Conservation (phyloP, 768 basidiomycete species). For the Kwoniella dejecticola region DNA sequence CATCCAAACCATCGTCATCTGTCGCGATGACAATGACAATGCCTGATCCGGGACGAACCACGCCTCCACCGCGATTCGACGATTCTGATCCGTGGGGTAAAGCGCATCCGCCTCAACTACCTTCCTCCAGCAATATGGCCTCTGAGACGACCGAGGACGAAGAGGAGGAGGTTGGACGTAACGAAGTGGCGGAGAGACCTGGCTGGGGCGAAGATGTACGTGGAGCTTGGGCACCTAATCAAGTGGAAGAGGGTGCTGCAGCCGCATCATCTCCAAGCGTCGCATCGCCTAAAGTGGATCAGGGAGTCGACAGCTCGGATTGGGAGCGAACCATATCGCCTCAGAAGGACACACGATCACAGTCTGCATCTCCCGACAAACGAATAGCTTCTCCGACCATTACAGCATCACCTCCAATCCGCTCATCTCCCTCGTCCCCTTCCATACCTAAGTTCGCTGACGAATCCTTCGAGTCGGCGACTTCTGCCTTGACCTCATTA, state of each 20-base stretch:
- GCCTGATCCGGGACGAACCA: conserved; percentile 1
- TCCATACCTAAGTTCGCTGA: not conserved
- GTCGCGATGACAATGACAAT: not conserved
- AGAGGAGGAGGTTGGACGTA: not conserved
- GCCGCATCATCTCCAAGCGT: too few species aligned
- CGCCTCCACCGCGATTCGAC: conserved; percentile 27
- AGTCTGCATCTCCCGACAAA: not conserved
- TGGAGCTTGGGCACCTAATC: too few species aligned
- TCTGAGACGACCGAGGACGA: too few species aligned
- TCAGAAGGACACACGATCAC: too few species aligned
- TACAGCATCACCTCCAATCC: not conserved
- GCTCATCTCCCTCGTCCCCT: not conserved
- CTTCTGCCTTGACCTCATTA: not conserved
- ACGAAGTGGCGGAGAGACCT: not conserved
- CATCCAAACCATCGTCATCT: conserved; percentile 26
- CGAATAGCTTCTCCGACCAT: not conserved
- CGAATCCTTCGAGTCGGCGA: not conserved
- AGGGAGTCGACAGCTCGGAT: too few species aligned
- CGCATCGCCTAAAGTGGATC: too few species aligned
- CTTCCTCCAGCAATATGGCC: not conserved
- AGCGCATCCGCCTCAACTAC: conserved; percentile 6
- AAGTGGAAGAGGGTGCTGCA: too few species aligned
- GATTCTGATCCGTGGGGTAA: conserved; percentile 44
- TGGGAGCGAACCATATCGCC: too few species aligned
- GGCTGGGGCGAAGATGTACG: too few species aligned